These are phyloP conservation scores for Mortierella antarctica DNA, from an alignment of 192 early-diverging fungal genomes.

Conservation along the genomic window DNA sequence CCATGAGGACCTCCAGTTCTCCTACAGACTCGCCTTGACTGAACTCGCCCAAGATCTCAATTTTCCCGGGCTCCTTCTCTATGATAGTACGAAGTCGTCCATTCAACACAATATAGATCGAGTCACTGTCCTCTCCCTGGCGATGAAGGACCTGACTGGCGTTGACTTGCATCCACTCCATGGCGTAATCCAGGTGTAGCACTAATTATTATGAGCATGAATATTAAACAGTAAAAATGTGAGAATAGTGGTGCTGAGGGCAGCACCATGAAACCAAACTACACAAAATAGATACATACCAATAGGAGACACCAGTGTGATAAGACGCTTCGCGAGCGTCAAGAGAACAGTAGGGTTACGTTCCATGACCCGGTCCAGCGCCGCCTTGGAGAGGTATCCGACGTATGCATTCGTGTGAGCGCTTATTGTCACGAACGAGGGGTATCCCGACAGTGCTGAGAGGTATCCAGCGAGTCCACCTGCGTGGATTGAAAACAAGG, in stretches of 20 bases:
- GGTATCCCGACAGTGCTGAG: slow-evolving; percentile 90
- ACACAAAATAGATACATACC: slow-evolving; percentile 58
- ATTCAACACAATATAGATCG: slow-evolving; percentile 92
- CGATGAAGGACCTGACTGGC: slow-evolving; percentile 94
- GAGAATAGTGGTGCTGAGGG: not conserved
- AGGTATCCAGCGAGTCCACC: slow-evolving; percentile 95
- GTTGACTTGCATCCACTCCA: slow-evolving; percentile 96
- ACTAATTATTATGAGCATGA: slow-evolving; percentile 35
- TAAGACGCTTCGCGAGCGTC: slow-evolving; percentile 89
- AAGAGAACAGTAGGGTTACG: slow-evolving; percentile 85
- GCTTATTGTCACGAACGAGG: slow-evolving; percentile 86
- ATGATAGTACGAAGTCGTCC: slow-evolving; percentile 92
- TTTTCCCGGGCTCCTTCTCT: slow-evolving; percentile 68
- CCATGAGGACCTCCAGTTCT: slow-evolving; percentile 91
- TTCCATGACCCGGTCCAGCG: slow-evolving; percentile 88
- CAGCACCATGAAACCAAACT: slow-evolving; percentile 3
- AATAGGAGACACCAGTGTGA: slow-evolving; percentile 82
- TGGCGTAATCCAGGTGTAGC: slow-evolving; percentile 82
- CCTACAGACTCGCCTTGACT: slow-evolving; percentile 97
- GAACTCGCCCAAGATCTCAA: slow-evolving; percentile 91
- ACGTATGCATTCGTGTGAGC: slow-evolving; percentile 86
- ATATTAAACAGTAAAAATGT: slow-evolving; percentile 3
- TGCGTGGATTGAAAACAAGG: slow-evolving; percentile 80
- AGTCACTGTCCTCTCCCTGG: slow-evolving; percentile 86
- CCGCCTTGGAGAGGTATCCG: slow-evolving; percentile 86